Evolutionary conservation across 345 rosid species (phyloP).

Genomic region (Noccaea bulbosa): DNA sequence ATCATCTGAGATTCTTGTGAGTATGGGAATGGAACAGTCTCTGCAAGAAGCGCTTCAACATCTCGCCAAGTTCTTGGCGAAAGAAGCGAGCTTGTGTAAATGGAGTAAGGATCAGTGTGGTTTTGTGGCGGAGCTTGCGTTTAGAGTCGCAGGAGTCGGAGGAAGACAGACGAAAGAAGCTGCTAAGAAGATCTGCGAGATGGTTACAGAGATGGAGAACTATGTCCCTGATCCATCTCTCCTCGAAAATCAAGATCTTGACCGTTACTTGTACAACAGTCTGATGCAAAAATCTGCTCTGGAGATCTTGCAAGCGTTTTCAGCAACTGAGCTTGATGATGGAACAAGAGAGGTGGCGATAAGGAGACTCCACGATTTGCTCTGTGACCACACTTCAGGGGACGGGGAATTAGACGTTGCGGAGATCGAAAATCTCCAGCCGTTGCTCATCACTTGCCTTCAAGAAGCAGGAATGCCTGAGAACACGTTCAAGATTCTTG

Average conservation of each 20-base stretch:
- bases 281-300: background rate
- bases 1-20: slow-evolving; percentile 6
- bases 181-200: background rate
- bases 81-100: background rate
- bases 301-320: background rate
- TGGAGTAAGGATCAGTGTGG: slow-evolving; percentile 11
- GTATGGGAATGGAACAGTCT: background rate
- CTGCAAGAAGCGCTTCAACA: background rate
- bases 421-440: slow-evolving; percentile 9
- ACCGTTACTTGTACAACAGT: background rate
- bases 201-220: background rate
- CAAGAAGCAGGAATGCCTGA: background rate
- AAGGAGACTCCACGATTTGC: background rate
- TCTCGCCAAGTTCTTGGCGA: background rate
- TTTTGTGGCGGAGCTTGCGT: slow-evolving; percentile 19
- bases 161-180: background rate
- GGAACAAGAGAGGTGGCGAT: slow-evolving; percentile 10
- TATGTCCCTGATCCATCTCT: background rate
- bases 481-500: slow-evolving; percentile 15
- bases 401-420: background rate
- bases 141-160: background rate
- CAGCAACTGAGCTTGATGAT: background rate
- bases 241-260: background rate
- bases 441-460: slow-evolving; percentile 22
- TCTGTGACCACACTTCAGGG: slow-evolving; percentile 17